Evolutionary conservation across 2,329 filamentous ascomycete species (phyloP).

Genomic region (Hypomyces perniciosus): DNA sequence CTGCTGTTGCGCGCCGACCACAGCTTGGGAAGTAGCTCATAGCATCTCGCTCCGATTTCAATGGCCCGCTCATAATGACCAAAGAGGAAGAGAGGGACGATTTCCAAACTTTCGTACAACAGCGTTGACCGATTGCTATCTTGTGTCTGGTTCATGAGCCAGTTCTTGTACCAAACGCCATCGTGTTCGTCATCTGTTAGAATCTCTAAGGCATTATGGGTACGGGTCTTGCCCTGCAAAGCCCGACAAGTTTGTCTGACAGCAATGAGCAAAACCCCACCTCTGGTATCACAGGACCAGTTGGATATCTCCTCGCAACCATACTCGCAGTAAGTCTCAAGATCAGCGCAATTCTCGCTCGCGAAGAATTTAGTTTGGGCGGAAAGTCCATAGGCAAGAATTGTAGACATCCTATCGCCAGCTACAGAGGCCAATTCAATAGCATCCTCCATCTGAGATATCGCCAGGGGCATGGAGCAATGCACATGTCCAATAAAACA

Average conservation of each 20-base stretch:
- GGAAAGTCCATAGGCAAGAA: constrained; percentile 64
- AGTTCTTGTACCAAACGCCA: constrained; percentile 52
- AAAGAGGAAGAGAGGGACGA: constrained; percentile 57
- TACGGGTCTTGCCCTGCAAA: constrained; percentile 66
- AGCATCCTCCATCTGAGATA: constrained; percentile 57
- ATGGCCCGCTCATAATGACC: constrained; percentile 56
- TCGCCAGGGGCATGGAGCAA: constrained; percentile 51
- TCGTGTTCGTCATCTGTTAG: constrained; percentile 65
- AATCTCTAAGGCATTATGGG: constrained; percentile 45
- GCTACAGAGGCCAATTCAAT: constrained; percentile 60
- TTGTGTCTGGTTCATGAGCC: constrained; percentile 44
- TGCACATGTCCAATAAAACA: constrained; percentile 67
- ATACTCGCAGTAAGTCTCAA: constrained; percentile 65
- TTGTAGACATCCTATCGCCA: constrained; percentile 65
- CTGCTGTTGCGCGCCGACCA: constrained; percentile 57
- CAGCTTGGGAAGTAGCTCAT: constrained; percentile 42
- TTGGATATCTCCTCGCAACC: constrained; percentile 68
- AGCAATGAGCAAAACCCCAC: constrained; percentile 62
- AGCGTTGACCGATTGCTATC: constrained; percentile 60
- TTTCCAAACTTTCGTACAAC: constrained; percentile 63
- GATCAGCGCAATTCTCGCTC: constrained; percentile 61
- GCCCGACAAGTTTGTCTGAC: constrained; percentile 62
- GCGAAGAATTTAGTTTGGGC: constrained; percentile 63
- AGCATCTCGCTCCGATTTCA: constrained; percentile 47
- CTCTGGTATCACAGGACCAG: constrained; percentile 65